These are phyloP conservation scores for Apiospora pterosperma DNA, from an alignment of 2,329 filamentous ascomycete genomes.

Conservation along the genomic window DNA sequence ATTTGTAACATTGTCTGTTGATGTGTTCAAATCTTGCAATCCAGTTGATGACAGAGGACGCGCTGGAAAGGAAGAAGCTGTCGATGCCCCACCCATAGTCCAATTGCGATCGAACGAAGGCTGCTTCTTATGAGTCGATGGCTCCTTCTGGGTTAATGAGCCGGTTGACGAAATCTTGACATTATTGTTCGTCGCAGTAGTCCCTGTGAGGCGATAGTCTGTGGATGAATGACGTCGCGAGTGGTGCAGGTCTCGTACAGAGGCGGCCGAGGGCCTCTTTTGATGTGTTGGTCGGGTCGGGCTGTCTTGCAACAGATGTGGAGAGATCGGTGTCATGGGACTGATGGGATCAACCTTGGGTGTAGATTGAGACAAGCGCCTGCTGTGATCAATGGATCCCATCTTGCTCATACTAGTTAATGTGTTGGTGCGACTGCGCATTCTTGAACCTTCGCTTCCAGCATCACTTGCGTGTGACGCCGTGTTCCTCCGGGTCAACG, in stretches of 20 bases:
- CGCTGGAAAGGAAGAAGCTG: slow-evolving; percentile 34
- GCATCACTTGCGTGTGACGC: slow-evolving; percentile 56
- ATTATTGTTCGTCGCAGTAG: slow-evolving; percentile 23
- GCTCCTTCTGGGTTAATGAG: slow-evolving; percentile 37
- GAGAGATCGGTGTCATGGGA: slow-evolving; percentile 38
- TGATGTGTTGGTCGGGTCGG: slow-evolving; percentile 46
- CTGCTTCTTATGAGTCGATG: slow-evolving; percentile 55
- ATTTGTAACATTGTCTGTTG: slow-evolving; percentile 33
- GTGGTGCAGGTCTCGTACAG: slow-evolving; percentile 77
- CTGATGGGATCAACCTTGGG: slow-evolving; percentile 44
- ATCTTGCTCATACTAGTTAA: slow-evolving; percentile 47
- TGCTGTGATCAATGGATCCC: slow-evolving; percentile 39
- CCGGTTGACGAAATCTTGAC: slow-evolving; percentile 42
- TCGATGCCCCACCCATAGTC: slow-evolving; percentile 53
- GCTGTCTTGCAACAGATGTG: slow-evolving; percentile 38
- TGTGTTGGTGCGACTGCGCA: slow-evolving; percentile 56
- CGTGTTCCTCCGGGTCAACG: slow-evolving; percentile 44
- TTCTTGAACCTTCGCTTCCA: slow-evolving; percentile 50
- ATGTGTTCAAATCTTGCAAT: slow-evolving; percentile 40
- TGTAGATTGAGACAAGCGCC: slow-evolving; percentile 52
- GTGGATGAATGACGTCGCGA: slow-evolving; percentile 85
- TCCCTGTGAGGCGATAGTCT: slow-evolving; percentile 56
- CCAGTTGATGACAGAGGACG: slow-evolving; percentile 53
- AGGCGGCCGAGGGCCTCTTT: slow-evolving; percentile 73
- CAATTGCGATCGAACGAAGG: slow-evolving; percentile 69